phyloP scores from a whole-genome alignment of 306 rosid species.

The Vachellia pachyceras region DNA sequence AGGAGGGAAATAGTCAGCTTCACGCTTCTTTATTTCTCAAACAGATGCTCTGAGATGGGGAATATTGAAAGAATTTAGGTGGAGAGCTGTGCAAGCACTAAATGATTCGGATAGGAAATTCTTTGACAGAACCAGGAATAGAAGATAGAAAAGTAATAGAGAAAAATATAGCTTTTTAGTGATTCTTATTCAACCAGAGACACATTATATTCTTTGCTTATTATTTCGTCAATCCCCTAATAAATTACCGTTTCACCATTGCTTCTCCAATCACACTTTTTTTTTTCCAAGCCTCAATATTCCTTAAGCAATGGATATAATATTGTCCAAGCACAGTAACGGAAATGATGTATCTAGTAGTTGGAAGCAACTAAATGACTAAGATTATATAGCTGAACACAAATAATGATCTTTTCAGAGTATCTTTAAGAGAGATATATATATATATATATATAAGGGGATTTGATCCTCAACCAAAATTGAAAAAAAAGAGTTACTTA shows the following conservation, averaged over 20 bases:
- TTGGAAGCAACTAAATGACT: too few relatives aligned
- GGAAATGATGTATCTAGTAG: too few relatives aligned
- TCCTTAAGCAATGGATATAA: too few relatives aligned
- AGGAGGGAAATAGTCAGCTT: slow-evolving; percentile 19
- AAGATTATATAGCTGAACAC: too few relatives aligned
- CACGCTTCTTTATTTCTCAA: slow-evolving; percentile 36
- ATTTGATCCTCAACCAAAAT: too few relatives aligned
- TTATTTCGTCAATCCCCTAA: neutral
- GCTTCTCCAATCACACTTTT: neutral
- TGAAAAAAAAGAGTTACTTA: too few relatives aligned
- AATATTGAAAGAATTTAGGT: slow-evolving; percentile 13
- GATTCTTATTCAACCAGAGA: slow-evolving; percentile 8
- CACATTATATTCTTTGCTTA: slow-evolving; percentile 26
- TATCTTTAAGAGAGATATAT: too few relatives aligned
- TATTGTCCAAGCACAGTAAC: too few relatives aligned
- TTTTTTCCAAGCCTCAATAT: too few relatives aligned
- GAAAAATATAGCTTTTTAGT: slow-evolving; percentile 13
- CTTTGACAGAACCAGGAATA: slow-evolving; percentile 30
- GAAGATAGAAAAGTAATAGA: slow-evolving; percentile 4
- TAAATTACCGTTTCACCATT: neutral
- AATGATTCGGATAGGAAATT: slow-evolving; percentile 38
- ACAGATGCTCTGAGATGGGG: slow-evolving; percentile 22
- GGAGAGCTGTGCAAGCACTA: slow-evolving; percentile 36
- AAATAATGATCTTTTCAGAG: too few relatives aligned
- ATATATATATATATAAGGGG: too few relatives aligned